Base-by-base conservation (phyloP, 108 stramenopile genomes). In the Cyclotella sp. region DNA sequence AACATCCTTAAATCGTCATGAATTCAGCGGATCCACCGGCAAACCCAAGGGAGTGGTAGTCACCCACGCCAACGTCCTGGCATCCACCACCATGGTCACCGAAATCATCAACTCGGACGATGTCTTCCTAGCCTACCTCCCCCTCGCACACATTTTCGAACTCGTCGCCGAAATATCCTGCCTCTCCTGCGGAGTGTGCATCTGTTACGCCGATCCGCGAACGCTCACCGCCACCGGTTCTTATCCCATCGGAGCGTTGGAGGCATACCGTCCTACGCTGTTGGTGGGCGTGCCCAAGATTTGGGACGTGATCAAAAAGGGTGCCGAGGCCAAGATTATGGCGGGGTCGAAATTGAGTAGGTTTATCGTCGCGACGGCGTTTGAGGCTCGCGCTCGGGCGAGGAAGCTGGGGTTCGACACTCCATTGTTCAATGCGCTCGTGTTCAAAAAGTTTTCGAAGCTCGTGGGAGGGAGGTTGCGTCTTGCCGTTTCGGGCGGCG, bases 21-120 rank as follows among this genome's bases (percentile, higher is more conserved):
- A 18, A 42, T 24, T n/a, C 39, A 73, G 70, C 63, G 93, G 93
- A n/a, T 80, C 74, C 8, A 87, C 85, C 10, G 90, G 93, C 15
- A 93, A 95, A 69, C 98, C 99, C 14, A 99, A 99, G 92, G 99
- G 98, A 65, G 98, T 98, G 4, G 92, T 97, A 65, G 89, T 97
- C 44, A 90, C 86, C 16, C 98, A 99, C 84, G 55, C 65, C 27
- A 89, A 93, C 76, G 77, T 97, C 46, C 76, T 96, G 19, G 95
- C 92, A n/a, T 60, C 58, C 16, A 82, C 81, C 18, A 28, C 64
- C 14, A 40, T 71, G 43, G 70, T 82, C 12, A 45, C 65, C 5
- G 70, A 75, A 39, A 63, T 82, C n/a, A 61, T 82, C 16, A 51
- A 51, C 24, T 55, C 69, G 16, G 45, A 52, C n/a, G 90, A 89